Base-by-base conservation (phyloP, 495 filamentous ascomycete genomes). In the Glutinoglossum americanum region DNA sequence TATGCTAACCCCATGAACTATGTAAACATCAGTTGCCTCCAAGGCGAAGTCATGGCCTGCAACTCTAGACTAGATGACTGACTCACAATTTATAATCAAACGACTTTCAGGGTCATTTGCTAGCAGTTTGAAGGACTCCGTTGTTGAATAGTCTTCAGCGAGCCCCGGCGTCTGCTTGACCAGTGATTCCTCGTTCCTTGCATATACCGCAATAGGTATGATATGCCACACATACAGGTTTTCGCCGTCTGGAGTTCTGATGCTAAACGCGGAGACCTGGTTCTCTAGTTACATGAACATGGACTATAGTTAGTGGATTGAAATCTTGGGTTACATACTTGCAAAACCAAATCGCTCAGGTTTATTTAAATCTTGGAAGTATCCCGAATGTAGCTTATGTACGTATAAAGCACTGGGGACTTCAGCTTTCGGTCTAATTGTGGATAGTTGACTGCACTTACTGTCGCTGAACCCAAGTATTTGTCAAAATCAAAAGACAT, bases 271-370 rank as follows among this genome's bases (percentile, higher is more conserved):
- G 1, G 78, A 82, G 25, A 83, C 76, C 68, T 88, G 83, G 64
- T 81, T 83, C 54, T 75, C 56, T 58, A 30, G 15, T 53, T 2
- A 13, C 30, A 21, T 27, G 13, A 32, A 25, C 23, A 27, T 11
- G 15, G 35, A n/a, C 35, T 1, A 15, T 25, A 17, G 32, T 56
- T 9, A 17, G 19, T 9, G n/a, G n/a, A n/a, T 33, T 58, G 56
- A 7, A 30, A 15, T 27, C 3, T 37, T 33, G 26, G 17, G 17
- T 27, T 54, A 69, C 80, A 60, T 67, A 89, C 85, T 86, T 48
- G 85, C 73, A 64, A 92, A 94, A 0, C 88, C 88, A 72, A 87
- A 93, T 39, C 78, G 70, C 62, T 92, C 83, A 0, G 85, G 81
- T 30, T 77, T 69, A 60, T 87, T 80, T 37, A 85, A 56, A 64